Conservation (phyloP, 2,329 filamentous ascomycete species). For the Clarireedia monteithiana region DNA sequence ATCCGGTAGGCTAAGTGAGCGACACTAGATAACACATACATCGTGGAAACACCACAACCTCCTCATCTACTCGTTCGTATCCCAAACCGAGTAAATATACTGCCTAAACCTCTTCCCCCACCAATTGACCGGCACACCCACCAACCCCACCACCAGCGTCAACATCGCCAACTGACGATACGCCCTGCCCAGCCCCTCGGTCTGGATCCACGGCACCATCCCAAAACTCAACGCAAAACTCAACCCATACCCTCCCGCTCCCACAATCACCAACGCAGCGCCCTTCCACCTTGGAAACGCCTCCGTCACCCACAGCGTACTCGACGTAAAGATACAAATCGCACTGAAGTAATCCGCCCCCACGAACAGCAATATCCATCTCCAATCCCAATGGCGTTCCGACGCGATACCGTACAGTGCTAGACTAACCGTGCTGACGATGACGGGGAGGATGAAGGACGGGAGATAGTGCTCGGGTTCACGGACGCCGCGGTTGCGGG, state of each 20-base stretch:
- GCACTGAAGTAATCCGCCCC: constrained; percentile 12
- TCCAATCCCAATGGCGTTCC: constrained; percentile 5
- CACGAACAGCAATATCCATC: constrained; percentile 9
- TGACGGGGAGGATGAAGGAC: constrained; percentile 14
- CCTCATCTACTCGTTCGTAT: neutral
- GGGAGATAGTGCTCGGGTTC: constrained; percentile 18
- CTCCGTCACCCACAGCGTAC: constrained; percentile 16
- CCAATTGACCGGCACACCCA: constrained; percentile 14
- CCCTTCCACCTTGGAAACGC: constrained; percentile 16
- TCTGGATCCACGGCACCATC: constrained; percentile 12
- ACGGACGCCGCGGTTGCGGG: constrained; percentile 12
- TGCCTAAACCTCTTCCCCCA: constrained; percentile 10
- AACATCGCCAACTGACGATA: constrained; percentile 11
- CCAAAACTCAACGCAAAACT: constrained; percentile 16
- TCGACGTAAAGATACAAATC: constrained; percentile 10
- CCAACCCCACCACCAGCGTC: constrained; percentile 8
- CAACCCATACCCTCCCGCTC: constrained; percentile 10
- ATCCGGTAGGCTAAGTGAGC: too few species aligned
- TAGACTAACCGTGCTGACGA: constrained; percentile 6
- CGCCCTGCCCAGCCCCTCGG: constrained; percentile 6
- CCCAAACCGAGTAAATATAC: neutral
- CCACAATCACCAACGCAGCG: constrained; percentile 12
- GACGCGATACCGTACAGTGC: constrained; percentile 11
- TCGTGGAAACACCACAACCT: too few species aligned
- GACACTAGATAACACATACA: too few species aligned